Percentiles rank a stretch among this genome's conserved stretches.
These are phyloP conservation scores for Colletotrichum sp. DNA, from an alignment of 2,329 filamentous ascomycete genomes.

Conservation along the genomic window DNA sequence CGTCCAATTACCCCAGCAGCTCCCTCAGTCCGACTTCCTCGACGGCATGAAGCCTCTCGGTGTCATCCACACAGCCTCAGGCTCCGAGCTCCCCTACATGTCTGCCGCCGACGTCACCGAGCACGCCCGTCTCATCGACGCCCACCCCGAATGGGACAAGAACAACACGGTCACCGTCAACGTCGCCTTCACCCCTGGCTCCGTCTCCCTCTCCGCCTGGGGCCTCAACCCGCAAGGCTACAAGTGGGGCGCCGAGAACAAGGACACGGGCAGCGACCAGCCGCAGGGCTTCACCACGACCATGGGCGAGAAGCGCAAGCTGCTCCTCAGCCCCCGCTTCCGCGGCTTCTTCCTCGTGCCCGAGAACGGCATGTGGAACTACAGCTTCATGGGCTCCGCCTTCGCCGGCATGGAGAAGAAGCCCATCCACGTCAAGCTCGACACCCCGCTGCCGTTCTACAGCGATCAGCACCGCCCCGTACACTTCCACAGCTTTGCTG, in stretches of 20 bases:
- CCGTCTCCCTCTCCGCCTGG: constrained; percentile 94
- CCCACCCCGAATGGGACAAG: constrained; percentile 77
- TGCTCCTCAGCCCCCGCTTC: constrained; percentile 91
- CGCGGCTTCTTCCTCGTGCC: constrained; percentile 96
- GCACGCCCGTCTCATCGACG: constrained; percentile 87
- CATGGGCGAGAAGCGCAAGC: constrained; percentile 95
- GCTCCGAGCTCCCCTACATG: constrained; percentile 97
- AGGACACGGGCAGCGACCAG: constrained; percentile 89
- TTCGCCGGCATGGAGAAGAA: constrained; percentile 92
- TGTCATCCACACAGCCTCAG: constrained; percentile 93
- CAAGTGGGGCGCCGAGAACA: constrained; percentile 97
- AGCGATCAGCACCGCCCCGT: constrained; percentile 89
- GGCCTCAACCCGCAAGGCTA: constrained; percentile 89
- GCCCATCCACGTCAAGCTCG: constrained; percentile 88
- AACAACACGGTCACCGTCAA: constrained; percentile 94
- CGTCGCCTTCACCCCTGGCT: constrained; percentile 95
- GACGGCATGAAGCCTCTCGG: constrained; percentile 87
- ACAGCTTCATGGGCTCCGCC: constrained; percentile 93
- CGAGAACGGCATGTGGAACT: constrained; percentile 92
- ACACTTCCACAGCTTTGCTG: constrained; percentile 97
- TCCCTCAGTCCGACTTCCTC: constrained; percentile 92
- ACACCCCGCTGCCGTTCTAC: constrained; percentile 90
- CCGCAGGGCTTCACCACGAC: constrained; percentile 90
- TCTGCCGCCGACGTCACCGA: constrained; percentile 92
- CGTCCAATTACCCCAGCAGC: constrained; percentile 85